Base-by-base conservation (phyloP, 306 rosid species). In the Hylodesmum podocarpum region DNA sequence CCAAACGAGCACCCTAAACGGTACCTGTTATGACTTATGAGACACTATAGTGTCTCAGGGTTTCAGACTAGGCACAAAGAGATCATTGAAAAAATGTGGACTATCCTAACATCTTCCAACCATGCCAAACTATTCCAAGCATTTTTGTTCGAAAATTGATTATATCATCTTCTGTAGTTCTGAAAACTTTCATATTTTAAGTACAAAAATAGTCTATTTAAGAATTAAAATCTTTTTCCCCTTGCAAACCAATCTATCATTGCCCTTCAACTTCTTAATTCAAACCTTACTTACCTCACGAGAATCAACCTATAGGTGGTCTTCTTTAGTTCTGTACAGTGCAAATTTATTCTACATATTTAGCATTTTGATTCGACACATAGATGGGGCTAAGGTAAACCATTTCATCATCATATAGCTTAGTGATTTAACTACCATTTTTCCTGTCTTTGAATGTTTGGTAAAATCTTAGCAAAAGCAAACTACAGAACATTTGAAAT, bases 121-220 rank as follows among this genome's bases (percentile, higher is more conserved):
- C 77, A 44, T 55, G 70, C 22, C 41, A 57, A 77, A 55, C 69
- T 54, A 53, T 55, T 77, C 14, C 74, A 72, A 64, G 16, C 14
- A 25, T 41, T 64, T 40, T 51, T 58, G 16, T 43, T 55, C 4
- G 33, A 46, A n/a, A 43, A 14, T 54, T 36, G 11, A 74, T 24
- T 44, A 57, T 31, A n/a, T 77, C 58, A 47, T 61, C 54, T 36
- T n/a, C 11, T 47, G 53, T 18, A 24, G n/a, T 27, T 59, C 37
- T 24, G 19, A 63, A 70, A 27, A 14, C 28, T 57, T 15, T 14
- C 64, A 50, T 14, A 7, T 49, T 44, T 55, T 72, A 36, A 65
- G 43, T 25, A 66, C 40, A 70, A 27, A 12, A 78, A 49, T 40
- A 43, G 68, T 25, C 36, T 36, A 63, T 8, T 44, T 40, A 28